A percentile compares a stretch with the other conserved stretches of the same genome.
Evolutionary conservation across 305 asterid genomes (phyloP).

Genomic region (Withania somnifera): DNA sequence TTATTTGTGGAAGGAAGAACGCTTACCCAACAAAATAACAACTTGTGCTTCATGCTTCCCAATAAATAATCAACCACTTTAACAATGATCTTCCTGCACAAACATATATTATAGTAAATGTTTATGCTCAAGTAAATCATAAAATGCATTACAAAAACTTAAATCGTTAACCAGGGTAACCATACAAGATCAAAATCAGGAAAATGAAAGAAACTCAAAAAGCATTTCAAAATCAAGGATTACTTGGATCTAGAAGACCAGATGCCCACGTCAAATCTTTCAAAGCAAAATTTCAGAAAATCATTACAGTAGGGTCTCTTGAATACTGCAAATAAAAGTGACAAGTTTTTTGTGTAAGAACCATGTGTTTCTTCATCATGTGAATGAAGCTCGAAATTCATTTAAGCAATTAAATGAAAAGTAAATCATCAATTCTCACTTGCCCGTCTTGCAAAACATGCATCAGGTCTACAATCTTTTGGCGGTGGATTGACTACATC

Average conservation of each 20-base stretch:
- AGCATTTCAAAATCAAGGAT: not conserved
- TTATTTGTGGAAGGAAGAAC: not conserved
- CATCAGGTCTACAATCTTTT: constrained; percentile 30
- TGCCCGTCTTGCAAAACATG: constrained; percentile 50
- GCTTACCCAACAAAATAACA: constrained; percentile 85
- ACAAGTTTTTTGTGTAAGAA: not conserved
- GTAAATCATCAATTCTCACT: constrained; percentile 32
- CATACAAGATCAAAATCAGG: not conserved
- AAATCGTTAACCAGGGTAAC: not conserved
- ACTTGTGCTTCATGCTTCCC: constrained; percentile 44
- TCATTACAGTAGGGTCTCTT: constrained; percentile 82
- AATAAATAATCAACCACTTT: constrained; percentile 61
- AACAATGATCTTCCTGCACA: constrained; percentile 50
- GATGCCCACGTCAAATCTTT: constrained; percentile 64
- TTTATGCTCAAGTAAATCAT: not conserved
- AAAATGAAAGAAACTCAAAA: not conserved
- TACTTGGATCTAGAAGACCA: constrained; percentile 96
- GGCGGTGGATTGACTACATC: constrained; percentile 67
- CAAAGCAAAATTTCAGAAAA: constrained; percentile 74
- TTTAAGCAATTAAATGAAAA: not conserved
- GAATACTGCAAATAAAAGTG: constrained; percentile 46
- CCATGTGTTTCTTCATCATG: not conserved
- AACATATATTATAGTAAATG: constrained; percentile 3
- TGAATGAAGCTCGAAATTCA: not conserved
- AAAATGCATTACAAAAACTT: not conserved